A percentile compares a stretch with the other conserved stretches of the same genome.
Conservation (phyloP, 208 protist genomes). For the Phytomonas sp. region DNA sequence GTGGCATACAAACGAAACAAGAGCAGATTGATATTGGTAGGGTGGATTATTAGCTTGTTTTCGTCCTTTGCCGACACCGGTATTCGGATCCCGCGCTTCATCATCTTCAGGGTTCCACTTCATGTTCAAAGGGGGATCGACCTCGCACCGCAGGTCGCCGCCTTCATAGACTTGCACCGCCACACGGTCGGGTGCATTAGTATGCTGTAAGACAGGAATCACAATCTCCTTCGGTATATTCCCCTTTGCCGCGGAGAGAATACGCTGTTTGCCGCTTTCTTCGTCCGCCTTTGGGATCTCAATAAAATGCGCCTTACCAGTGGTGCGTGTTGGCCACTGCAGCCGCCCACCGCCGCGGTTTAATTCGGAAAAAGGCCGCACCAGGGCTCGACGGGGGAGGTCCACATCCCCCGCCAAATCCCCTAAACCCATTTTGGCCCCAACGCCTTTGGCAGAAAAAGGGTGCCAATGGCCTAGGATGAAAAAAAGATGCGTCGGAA, state of each 20-base stretch:
- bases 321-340: conserved; percentile 23
- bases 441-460: conserved; percentile 12
- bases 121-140: conserved; percentile 7
- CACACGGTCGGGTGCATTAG: conserved; percentile 34
- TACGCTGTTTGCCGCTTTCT: conserved; percentile 14
- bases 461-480: conserved; percentile 44
- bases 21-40: conserved; percentile 6
- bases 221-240: conserved; percentile 4
- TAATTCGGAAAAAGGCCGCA: conserved; percentile 19
- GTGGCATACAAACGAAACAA: conserved; percentile 33
- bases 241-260: conserved; percentile 11
- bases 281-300: conserved; percentile 14
- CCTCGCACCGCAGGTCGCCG: conserved; percentile 30
- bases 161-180: conserved; percentile 25
- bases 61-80: not conserved
- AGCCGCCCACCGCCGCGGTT: conserved; percentile 34
- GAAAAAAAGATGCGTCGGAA: not conserved
- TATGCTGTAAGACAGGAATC: conserved; percentile 24
- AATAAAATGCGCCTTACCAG: conserved; percentile 16
- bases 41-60: not conserved
- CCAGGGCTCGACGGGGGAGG: conserved; percentile 40
- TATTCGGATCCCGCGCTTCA: not conserved
- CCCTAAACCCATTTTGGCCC: conserved; percentile 21
- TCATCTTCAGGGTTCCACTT: conserved; percentile 6
- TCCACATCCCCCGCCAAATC: conserved; percentile 42